Base-by-base conservation (phyloP, 129 eudicot genomes). In the Apium graveolens region DNA sequence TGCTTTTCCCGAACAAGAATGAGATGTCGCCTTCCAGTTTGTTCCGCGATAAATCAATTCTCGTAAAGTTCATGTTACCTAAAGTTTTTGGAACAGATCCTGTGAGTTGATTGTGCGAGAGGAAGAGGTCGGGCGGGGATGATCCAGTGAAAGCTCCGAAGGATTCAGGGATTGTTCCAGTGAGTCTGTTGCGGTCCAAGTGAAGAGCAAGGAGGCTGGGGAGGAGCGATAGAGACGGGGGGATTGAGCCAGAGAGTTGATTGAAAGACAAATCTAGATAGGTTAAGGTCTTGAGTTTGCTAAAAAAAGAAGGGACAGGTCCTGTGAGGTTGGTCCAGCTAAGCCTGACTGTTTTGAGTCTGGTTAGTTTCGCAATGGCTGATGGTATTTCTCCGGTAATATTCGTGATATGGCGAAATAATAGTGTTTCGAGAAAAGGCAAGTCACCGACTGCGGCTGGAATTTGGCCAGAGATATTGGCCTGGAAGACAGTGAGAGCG, bases 81-180 rank as follows among this genome's bases (percentile, higher is more conserved):
- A 86, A 69, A 9, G 91, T 79, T 65, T 62, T 85, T 5, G 97
- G 92, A 17, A 92, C 43, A 4, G 81, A 17, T n/a, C 97, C 92
- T 1, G 88, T 76, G 24, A 92, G 86, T n/a, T 84, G 79, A 76
- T 91, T 91, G 48, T 88, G 90, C 1, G 90, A 89, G 26, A 91
- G 85, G 48, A 70, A 77, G 17, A 91, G 84, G 39, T 63, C 46
- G 3, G 82, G 83, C 1, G 74, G 73, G 31, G 18, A 8, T 2
- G 0, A 80, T 63, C 78, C 84, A 12, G 84, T 16, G 76, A 87
- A 88, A 12, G 7, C 51, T 24, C 93, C 87, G 13, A 92, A 88
- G 4, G 87, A 82, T 4, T 80, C 87, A 3, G 97, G 97, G 78
- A 92, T 88, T 24, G 12, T 53, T 38, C 97, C 97, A 39, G 96